Evolutionary conservation across 768 basidiomycete species (phyloP).

Genomic region (Crepidotus variabilis): DNA sequence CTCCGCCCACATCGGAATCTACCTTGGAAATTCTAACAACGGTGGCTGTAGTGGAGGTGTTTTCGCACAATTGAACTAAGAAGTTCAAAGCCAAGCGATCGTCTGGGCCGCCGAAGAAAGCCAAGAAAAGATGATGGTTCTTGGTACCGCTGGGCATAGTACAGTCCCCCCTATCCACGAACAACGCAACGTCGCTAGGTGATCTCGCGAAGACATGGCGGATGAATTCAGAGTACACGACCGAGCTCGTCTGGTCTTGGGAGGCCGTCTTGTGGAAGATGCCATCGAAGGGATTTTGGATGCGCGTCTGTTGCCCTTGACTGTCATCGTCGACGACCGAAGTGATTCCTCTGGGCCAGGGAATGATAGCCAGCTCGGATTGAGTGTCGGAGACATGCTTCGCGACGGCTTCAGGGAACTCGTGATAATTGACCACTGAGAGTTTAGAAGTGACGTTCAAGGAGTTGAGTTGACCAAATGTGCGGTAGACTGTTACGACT

Average conservation of each 20-base stretch:
- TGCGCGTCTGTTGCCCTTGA: conserved; percentile 16
- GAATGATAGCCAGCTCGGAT: conserved; percentile 77
- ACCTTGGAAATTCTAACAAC: conserved; percentile 41
- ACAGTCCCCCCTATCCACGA: conserved; percentile 64
- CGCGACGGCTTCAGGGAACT: conserved; percentile 65
- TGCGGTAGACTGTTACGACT: conserved; percentile 67
- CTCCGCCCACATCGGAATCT: not conserved
- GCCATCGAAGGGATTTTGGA: conserved; percentile 70
- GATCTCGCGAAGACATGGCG: conserved; percentile 71
- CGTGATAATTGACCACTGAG: conserved; percentile 71
- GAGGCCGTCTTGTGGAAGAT: conserved; percentile 54
- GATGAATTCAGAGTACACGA: conserved; percentile 74
- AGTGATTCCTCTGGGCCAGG: conserved; percentile 63
- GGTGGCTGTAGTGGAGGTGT: conserved; percentile 60
- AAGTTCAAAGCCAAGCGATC: conserved; percentile 80
- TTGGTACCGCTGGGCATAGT: conserved; percentile 10
- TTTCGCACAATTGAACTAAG: conserved; percentile 69
- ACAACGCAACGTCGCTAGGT: conserved; percentile 73
- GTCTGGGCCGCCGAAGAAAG: conserved; percentile 91
- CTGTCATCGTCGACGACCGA: conserved; percentile 25
- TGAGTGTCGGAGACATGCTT: conserved; percentile 51
- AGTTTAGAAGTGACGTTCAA: conserved; percentile 67
- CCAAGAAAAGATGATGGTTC: conserved; percentile 65
- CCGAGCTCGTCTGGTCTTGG: conserved; percentile 43
- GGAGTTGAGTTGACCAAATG: conserved; percentile 70